Evolutionary conservation across 176 grass and related monocot species (phyloP).

Genomic region (Oryza punctata): DNA sequence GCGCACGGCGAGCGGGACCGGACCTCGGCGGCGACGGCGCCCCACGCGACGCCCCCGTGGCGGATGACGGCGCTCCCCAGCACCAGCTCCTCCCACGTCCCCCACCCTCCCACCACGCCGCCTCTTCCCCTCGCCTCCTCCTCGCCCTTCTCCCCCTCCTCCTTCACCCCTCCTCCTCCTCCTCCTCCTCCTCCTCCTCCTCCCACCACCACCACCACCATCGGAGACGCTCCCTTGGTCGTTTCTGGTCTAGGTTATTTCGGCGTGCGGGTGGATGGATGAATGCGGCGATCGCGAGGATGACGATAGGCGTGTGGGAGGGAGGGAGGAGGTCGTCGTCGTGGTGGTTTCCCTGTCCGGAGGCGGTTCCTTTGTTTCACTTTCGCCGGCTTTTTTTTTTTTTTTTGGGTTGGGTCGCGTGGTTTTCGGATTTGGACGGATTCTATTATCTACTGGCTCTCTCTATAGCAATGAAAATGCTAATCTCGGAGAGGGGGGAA

Average conservation of each 20-base stretch:
- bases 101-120: slow-evolving; percentile 42
- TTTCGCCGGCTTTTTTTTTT: background rate
- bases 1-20: slow-evolving; percentile 56
- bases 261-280: background rate
- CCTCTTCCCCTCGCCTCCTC: slow-evolving; percentile 8
- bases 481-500: slow-evolving; percentile 30
- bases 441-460: slow-evolving; percentile 34
- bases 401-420: background rate
- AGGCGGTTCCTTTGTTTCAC: slow-evolving; percentile 11
- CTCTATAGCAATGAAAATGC: background rate
- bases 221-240: background rate
- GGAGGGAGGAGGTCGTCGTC: background rate
- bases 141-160: slow-evolving; percentile 36
- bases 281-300: slow-evolving; percentile 37
- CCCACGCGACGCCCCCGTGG: slow-evolving; percentile 69
- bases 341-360: slow-evolving; percentile 25
- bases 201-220: slow-evolving; percentile 41
- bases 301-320: slow-evolving; percentile 18
- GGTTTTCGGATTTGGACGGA: slow-evolving; percentile 26
- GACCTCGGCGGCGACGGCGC: slow-evolving; percentile 73
- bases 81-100: slow-evolving; percentile 91
- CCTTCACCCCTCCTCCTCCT: slow-evolving; percentile 42
- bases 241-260: background rate
- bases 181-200: background rate
- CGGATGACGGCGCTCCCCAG: slow-evolving; percentile 84